Evolutionary conservation across 345 rosid species (phyloP), one percentile per base, ranked within the genome.

Genomic region (Abelmoschus esculentus): DNA sequence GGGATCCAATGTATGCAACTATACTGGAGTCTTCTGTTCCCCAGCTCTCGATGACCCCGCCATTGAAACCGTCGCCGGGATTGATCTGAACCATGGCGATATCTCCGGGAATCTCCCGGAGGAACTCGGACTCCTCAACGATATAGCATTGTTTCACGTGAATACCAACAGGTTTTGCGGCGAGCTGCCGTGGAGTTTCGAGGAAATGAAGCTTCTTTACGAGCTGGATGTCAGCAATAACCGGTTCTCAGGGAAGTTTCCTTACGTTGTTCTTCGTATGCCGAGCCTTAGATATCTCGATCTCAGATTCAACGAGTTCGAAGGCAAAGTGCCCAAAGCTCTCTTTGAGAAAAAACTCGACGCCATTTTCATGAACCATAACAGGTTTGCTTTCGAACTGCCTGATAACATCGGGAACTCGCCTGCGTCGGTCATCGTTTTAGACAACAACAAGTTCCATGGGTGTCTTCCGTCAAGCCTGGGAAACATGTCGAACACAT

Each of bases 131-230:
- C 83, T 83, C 19, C 85, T 93, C 1, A 72, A 73, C 0, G 86
- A 90, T 56, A 81, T 90, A 42, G 86, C 89, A 50, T 72, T 89
- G 64, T 78, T 93, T 69, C 98, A 93, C 58, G 34, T 90, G 4
- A 93, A 90, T 80, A 85, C 93, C 62, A 93, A 93, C 80, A 82
- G 96, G 50, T 90, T 93, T 66, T 93, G 97, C 29, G 97, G 97
- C 7, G 81, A 69, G 0, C 31, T 90, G 31, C 96, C 96, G 0
- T 60, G 42, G 67, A 81, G 83, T 50, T 83, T 90, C 77, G 70
- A 72, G 5, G 81, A 72, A 17, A 26, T 82, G 66, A 84, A 75
- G 76, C 78, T 77, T 10, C 85, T 90, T n/a, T 80, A 55, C 75
- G 97, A 90, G 79, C 86, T 90, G 0, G 95, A 90, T 75, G 75